Evolutionary conservation across 2,329 filamentous ascomycete species (phyloP), one percentile per base, ranked within the genome.

Genomic region (Colletotrichum endophyticum): DNA sequence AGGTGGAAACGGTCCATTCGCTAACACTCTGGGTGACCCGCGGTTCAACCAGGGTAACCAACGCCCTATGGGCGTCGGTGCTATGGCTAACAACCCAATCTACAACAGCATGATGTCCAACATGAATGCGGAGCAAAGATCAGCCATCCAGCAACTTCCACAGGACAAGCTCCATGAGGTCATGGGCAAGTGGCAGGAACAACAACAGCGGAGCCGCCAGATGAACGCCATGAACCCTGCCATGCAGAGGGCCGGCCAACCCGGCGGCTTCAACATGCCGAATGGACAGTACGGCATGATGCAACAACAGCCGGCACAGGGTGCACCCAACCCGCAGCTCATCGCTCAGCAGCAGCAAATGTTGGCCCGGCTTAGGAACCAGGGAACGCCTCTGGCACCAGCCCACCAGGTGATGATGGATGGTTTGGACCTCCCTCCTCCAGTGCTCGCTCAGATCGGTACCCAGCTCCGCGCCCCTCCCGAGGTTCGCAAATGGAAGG

Each of bases 41-140:
- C 86, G 89, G 6, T 92, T 93, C 79, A 90, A 88, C 78, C 89
- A 91, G 80, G 85, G 82, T 71, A 89, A 88, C 44, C 88, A 88
- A 70, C 84, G 88, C 64, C 86, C 86, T 4, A 81, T 82, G 49
- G 80, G 44, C 44, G 44, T 53, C 22, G 44, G 44, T 53, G 44
- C 82, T 11, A 84, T 88, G 79, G 83, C 82, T 34, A 87, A 86
- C 79, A 85, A 85, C 78, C 81, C 86, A 69, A 82, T 86, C 34
- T 81, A 89, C 76, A 84, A 85, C 49, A 82, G 79, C 12, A 86
- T 90, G 82, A 78, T 90, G 27, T 80, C 83, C 36, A 86, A 83
- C 61, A 87, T 93, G 84, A 81, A 82, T 2, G 82, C 83, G 0
- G 89, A 91, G 19, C 86, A 89, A 67, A 86, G 88, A 34, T 83